Conservation (phyloP, 495 filamentous ascomycete genomes). For the Bacidia gigantensis region DNA sequence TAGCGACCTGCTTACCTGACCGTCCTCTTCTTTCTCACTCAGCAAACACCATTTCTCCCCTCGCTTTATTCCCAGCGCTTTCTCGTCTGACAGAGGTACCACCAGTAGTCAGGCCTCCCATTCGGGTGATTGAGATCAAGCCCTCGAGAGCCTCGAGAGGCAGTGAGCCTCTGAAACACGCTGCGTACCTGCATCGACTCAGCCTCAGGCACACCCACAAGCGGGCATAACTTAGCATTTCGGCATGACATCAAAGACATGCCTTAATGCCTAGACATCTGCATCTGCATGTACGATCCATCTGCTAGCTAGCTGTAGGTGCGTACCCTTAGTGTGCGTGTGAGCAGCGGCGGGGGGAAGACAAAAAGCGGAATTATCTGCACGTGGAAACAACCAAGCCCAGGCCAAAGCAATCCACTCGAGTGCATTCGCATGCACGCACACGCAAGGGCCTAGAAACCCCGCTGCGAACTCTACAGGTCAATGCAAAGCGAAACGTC, state of each 20-base stretch:
- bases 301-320: no score
- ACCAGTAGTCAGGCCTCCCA: not conserved
- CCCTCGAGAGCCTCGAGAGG: not conserved
- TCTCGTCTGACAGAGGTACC: not conserved
- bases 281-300: no score
- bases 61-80: not conserved
- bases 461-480: not conserved
- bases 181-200: not conserved
- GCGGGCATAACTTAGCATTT: not conserved
- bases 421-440: no score
- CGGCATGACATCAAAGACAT: not conserved
- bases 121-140: no score
- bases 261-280: no score
- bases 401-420: not conserved
- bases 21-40: not conserved
- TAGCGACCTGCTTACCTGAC: not conserved
- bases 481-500: not conserved
- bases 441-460: no score
- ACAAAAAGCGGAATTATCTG: no score
- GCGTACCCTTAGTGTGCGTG: no score
- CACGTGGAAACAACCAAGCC: no score
- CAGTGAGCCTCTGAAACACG: not conserved
- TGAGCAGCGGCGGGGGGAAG: no score
- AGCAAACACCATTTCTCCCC: not conserved
- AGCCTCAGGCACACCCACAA: not conserved